Conservation (phyloP, 148 eudicot genomes). For the Limonium bicolor region DNA sequence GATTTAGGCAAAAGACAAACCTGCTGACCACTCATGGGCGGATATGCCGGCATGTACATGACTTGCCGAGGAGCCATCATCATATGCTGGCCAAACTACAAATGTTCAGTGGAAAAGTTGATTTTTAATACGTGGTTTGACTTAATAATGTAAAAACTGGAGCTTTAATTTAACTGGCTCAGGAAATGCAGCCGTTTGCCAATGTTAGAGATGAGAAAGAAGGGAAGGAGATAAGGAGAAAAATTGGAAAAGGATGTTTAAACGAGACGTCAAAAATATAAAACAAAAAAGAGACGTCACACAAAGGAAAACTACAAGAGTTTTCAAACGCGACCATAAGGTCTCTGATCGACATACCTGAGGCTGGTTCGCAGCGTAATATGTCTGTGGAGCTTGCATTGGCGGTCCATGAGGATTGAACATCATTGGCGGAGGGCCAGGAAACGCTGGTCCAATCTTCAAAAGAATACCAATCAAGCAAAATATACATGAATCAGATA, state of each 20-base stretch:
- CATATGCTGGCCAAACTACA: constrained; percentile 86
- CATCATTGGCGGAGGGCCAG: constrained; percentile 60
- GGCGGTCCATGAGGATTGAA: constrained; percentile 62
- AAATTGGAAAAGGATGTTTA: not conserved
- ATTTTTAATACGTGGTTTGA: too few relatives aligned
- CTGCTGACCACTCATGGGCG: constrained; percentile 77
- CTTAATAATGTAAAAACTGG: too few relatives aligned
- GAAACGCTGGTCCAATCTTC: constrained; percentile 69
- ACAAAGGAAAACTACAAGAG: too few relatives aligned
- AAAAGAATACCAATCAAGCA: not conserved
- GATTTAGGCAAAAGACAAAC: not conserved
- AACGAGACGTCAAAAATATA: too few relatives aligned
- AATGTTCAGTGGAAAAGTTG: too few relatives aligned
- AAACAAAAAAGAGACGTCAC: not conserved
- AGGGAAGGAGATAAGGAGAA: not conserved
- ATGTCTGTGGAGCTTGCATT: constrained; percentile 62
- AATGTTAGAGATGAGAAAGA: not conserved
- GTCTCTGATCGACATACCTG: constrained; percentile 53
- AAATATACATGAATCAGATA: too few relatives aligned
- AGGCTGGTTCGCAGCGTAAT: constrained; percentile 70
- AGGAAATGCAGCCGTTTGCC: too few relatives aligned
- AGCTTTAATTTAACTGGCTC: too few relatives aligned
- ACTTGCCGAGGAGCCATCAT: constrained; percentile 78
- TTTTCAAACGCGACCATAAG: too few relatives aligned
- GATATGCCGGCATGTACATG: constrained; percentile 79